These are phyloP conservation scores for Colletotrichum shisoi DNA, from an alignment of 2,329 filamentous ascomycete genomes.

Conservation along the genomic window DNA sequence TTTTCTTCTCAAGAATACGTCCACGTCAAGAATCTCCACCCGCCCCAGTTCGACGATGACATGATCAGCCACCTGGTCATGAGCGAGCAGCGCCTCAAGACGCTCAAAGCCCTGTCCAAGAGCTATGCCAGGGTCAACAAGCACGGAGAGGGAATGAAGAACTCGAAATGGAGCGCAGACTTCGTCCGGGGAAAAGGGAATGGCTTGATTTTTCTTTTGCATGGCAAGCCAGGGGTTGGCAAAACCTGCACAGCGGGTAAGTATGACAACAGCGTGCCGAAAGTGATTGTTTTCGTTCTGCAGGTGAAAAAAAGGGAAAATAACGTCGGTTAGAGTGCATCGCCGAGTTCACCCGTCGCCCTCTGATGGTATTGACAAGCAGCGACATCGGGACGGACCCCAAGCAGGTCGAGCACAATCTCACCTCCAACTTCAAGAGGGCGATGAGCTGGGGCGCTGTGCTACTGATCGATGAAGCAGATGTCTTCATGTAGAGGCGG, in stretches of 20 bases:
- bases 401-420: slow-evolving; percentile 33
- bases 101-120: slow-evolving; percentile 45
- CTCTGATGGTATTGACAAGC: slow-evolving; percentile 46
- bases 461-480: slow-evolving; percentile 46
- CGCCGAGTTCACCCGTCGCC: slow-evolving; percentile 45
- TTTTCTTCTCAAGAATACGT: slow-evolving; percentile 3
- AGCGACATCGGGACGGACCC: slow-evolving; percentile 43
- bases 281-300: slow-evolving; percentile 10
- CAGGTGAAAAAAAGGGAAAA: not conserved
- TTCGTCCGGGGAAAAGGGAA: slow-evolving; percentile 30
- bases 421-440: slow-evolving; percentile 38
- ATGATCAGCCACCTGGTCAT: slow-evolving; percentile 45
- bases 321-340: slow-evolving; percentile 46
- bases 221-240: slow-evolving; percentile 33
- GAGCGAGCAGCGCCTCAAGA: slow-evolving; percentile 41
- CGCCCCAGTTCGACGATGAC: slow-evolving; percentile 35
- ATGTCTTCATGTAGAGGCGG: slow-evolving; percentile 41
- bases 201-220: slow-evolving; percentile 26
- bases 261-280: not conserved
- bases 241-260: slow-evolving; percentile 36
- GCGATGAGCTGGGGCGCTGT: slow-evolving; percentile 45
- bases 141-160: slow-evolving; percentile 31
- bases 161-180: slow-evolving; percentile 29
- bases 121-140: slow-evolving; percentile 43
- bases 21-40: slow-evolving; percentile 19